A percentile compares a stretch with the other conserved stretches of the same genome.
phyloP scores from a whole-genome alignment of 1,284 basidiomycete genomes.

The Anthracocystis setariae region DNA sequence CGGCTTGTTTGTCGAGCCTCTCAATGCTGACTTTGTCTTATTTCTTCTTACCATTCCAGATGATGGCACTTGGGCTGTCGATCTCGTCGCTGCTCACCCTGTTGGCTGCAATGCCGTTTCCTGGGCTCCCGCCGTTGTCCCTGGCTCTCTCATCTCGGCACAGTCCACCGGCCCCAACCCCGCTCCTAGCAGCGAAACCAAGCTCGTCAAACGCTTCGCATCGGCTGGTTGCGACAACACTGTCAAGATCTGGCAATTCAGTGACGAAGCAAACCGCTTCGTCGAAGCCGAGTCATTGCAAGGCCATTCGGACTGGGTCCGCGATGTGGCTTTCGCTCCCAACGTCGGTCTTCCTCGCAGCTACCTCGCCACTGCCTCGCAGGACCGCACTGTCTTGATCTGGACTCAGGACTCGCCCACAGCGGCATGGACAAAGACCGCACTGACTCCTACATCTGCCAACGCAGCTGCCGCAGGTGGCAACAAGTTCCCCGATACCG shows the following conservation, averaged over 20 bases:
- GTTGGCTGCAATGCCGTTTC: conserved; percentile 97
- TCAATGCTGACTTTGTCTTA: background rate
- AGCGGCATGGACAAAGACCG: conserved; percentile 84
- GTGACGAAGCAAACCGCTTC: conserved; percentile 60
- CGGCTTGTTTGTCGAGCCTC: background rate
- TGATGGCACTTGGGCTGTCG: conserved; percentile 94
- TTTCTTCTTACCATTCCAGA: conserved; percentile 72
- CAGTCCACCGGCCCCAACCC: conserved; percentile 66
- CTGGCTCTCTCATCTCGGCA: conserved; percentile 74
- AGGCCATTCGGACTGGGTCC: conserved; percentile 91
- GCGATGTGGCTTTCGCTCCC: conserved; percentile 97
- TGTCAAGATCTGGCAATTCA: conserved; percentile 92
- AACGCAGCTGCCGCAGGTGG: conserved; percentile 16
- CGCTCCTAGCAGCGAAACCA: conserved; percentile 22
- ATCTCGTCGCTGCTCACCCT: conserved; percentile 93
- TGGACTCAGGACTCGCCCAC: conserved; percentile 88
- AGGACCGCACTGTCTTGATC: conserved; percentile 86
- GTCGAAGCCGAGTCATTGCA: conserved; percentile 59
- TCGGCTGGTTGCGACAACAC: conserved; percentile 96
- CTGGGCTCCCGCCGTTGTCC: conserved; percentile 92
- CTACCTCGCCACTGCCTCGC: conserved; percentile 94
- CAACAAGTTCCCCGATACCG: conserved; percentile 69
- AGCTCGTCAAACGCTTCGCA: conserved; percentile 74
- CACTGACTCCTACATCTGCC: conserved; percentile 76
- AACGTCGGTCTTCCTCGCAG: conserved; percentile 92